Percentiles rank a stretch among this genome's conserved stretches.
These are phyloP conservation scores for Fomitopsis serialis DNA, from an alignment of 768 basidiomycete genomes.

Conservation along the genomic window DNA sequence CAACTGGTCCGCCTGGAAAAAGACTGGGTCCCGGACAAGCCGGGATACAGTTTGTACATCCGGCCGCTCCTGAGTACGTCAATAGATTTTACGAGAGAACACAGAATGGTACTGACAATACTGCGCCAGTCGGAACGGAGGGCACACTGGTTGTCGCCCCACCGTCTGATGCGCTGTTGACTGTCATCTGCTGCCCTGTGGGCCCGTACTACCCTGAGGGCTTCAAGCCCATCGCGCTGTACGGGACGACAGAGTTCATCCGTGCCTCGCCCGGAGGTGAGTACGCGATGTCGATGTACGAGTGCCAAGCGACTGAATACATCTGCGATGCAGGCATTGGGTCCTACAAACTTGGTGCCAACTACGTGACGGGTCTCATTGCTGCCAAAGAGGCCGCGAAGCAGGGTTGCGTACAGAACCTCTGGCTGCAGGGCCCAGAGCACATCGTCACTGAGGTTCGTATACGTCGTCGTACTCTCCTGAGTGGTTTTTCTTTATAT, in stretches of 20 bases:
- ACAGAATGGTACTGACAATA: background rate
- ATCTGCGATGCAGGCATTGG: constrained; percentile 59
- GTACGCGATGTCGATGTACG: background rate
- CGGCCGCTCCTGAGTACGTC: constrained; percentile 65
- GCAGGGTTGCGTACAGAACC: constrained; percentile 80
- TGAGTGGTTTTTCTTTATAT: too few relatives aligned
- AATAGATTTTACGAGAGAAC: too few relatives aligned
- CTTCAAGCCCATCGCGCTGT: constrained; percentile 85
- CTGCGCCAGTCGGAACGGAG: constrained; percentile 64
- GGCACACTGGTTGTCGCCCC: constrained; percentile 42
- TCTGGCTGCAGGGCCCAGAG: constrained; percentile 78
- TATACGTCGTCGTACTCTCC: too few relatives aligned
- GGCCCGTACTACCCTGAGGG: constrained; percentile 84
- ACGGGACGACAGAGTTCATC: constrained; percentile 49
- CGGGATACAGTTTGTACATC: constrained; percentile 89
- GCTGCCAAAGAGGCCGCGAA: constrained; percentile 75
- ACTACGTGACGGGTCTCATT: constrained; percentile 84
- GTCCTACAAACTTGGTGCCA: constrained; percentile 81
- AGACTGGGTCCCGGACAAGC: constrained; percentile 85
- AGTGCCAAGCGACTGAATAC: background rate
- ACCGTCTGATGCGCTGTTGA: constrained; percentile 54
- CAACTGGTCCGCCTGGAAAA: constrained; percentile 80
- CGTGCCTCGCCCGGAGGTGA: constrained; percentile 44
- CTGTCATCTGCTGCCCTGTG: constrained; percentile 55
- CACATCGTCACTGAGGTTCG: constrained; percentile 43